Conservation (phyloP, 352 stramenopile species). For the Globisporangium yorkense region DNA sequence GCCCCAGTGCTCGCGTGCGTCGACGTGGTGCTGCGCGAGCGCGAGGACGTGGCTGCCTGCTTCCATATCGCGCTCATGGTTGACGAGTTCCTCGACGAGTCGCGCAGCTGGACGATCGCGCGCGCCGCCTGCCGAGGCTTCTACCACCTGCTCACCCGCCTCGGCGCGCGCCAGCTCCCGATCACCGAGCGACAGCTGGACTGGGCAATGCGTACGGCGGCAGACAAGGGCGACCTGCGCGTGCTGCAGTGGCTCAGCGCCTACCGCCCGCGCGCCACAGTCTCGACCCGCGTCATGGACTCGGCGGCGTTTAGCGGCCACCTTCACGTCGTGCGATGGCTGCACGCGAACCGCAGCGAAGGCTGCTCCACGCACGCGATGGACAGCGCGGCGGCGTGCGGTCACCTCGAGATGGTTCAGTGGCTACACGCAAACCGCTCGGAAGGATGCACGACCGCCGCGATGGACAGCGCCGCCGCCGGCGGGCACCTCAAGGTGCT, state of each 20-base stretch:
- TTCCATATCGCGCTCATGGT: constrained; percentile 38
- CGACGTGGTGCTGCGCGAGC: constrained; percentile 31
- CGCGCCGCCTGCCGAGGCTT: constrained; percentile 48
- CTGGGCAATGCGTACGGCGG: constrained; percentile 60
- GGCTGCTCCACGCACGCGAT: constrained; percentile 72
- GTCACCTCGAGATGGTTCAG: constrained; percentile 55
- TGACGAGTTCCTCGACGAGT: constrained; percentile 50
- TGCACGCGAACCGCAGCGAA: constrained; percentile 59
- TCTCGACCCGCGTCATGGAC: constrained; percentile 74
- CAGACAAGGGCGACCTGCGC: constrained; percentile 55
- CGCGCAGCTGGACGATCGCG: constrained; percentile 51
- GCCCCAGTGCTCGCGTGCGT: constrained; percentile 24
- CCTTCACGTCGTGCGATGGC: constrained; percentile 64
- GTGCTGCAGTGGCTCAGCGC: constrained; percentile 61
- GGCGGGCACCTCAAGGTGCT: constrained; percentile 65
- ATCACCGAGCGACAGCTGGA: constrained; percentile 52
- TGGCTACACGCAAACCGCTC: constrained; percentile 62
- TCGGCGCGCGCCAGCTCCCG: constrained; percentile 28
- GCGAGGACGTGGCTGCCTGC: constrained; percentile 42
- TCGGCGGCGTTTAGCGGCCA: constrained; percentile 66
- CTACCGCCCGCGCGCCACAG: constrained; percentile 43
- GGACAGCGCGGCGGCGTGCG: constrained; percentile 69
- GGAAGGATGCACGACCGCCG: constrained; percentile 65
- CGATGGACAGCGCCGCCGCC: constrained; percentile 66
- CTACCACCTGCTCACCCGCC: constrained; percentile 40